Evolutionary conservation across 768 basidiomycete species (phyloP).

Genomic region (Leccinum arenicola): DNA sequence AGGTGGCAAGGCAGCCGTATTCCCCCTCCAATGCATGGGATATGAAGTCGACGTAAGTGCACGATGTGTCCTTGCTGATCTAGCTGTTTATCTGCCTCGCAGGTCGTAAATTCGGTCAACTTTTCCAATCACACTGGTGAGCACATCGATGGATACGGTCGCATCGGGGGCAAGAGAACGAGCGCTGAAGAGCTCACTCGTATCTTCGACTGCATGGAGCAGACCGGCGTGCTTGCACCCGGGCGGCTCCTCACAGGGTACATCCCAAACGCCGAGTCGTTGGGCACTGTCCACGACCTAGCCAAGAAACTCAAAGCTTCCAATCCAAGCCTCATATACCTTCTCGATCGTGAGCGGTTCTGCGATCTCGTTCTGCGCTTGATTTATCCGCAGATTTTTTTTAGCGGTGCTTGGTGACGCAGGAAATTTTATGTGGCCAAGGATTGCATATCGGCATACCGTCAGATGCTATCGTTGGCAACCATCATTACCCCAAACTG

Average conservation of each 20-base stretch:
- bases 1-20: slow-evolving; percentile 78
- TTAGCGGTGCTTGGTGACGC: slow-evolving; percentile 94
- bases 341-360: slow-evolving; percentile 79
- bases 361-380: neutral
- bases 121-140: slow-evolving; percentile 92
- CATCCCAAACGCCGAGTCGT: slow-evolving; percentile 78
- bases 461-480: slow-evolving; percentile 72
- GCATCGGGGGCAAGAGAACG: slow-evolving; percentile 76
- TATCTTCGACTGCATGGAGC: slow-evolving; percentile 72
- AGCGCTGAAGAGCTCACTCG: slow-evolving; percentile 70
- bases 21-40: slow-evolving; percentile 80
- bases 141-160: slow-evolving; percentile 61
- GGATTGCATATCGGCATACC: slow-evolving; percentile 86
- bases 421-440: slow-evolving; percentile 85
- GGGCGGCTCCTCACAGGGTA: slow-evolving; percentile 86
- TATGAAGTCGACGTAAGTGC: slow-evolving; percentile 89
- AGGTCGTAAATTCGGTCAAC: slow-evolving; percentile 90
- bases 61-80: neutral
- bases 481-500: slow-evolving; percentile 97
- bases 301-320: slow-evolving; percentile 57
- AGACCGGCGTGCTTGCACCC: slow-evolving; percentile 71
- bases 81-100: neutral
- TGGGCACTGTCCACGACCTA: slow-evolving; percentile 62
- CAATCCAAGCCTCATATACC: slow-evolving; percentile 68
- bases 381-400: neutral